These are phyloP conservation scores for Trametes pubescens DNA, from an alignment of 1,284 basidiomycete species.

Conservation along the genomic window DNA sequence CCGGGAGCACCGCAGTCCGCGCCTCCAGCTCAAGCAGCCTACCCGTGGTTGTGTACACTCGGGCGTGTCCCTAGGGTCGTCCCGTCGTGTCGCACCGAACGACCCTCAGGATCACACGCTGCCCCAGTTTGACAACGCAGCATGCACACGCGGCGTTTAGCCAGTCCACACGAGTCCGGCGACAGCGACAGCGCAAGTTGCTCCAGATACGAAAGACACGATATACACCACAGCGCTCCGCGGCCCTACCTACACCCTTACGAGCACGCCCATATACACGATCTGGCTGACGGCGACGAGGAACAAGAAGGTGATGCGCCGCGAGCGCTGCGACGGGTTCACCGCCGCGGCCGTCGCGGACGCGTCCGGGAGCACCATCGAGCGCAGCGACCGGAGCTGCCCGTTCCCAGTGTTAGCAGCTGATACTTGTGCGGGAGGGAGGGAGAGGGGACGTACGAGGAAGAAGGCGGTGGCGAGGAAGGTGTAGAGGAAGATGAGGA, in stretches of 20 bases:
- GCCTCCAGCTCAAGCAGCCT: no score
- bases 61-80: no score
- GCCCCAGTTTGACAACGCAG: no score
- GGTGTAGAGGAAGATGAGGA: conserved; percentile 81
- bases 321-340: conserved; percentile 75
- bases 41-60: no score
- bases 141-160: no score
- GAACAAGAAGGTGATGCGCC: conserved; percentile 89
- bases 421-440: background rate
- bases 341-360: conserved; percentile 67
- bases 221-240: background rate
- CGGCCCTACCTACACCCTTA: conserved; percentile 56
- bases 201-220: background rate
- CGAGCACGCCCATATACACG: conserved; percentile 82
- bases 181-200: background rate
- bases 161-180: no score
- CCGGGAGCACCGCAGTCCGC: no score
- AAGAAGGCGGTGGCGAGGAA: conserved; percentile 95
- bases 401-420: background rate
- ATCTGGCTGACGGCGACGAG: conserved; percentile 81
- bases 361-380: conserved; percentile 83
- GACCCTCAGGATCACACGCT: no score
- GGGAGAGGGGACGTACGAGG: conserved; percentile 64
- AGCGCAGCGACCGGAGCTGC: conserved; percentile 90
- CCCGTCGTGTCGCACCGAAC: no score